Evolutionary conservation across 1,284 basidiomycete genomes (phyloP).

Genomic region (Rhodotorula glutinis): DNA sequence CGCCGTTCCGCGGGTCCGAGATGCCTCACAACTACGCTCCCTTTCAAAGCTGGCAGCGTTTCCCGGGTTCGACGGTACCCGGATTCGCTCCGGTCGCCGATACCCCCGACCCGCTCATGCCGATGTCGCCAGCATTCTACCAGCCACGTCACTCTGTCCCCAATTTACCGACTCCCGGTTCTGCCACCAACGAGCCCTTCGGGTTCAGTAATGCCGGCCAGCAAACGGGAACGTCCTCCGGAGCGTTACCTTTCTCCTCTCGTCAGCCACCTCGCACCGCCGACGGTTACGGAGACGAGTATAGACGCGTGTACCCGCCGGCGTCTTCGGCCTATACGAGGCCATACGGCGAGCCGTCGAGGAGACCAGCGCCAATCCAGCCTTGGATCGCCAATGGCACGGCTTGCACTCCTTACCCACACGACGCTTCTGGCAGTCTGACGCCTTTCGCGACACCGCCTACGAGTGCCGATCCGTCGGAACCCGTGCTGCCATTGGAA

Average conservation of each 20-base stretch:
- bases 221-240: neutral
- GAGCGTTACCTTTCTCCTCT: neutral
- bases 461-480: neutral
- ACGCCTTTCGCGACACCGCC: conserved; percentile 15
- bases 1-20: too few species aligned
- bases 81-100: neutral
- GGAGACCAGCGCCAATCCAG: neutral
- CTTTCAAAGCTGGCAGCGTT: neutral
- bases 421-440: neutral
- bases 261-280: neutral
- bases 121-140: conserved; percentile 10
- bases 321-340: too few species aligned
- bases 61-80: neutral
- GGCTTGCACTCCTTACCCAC: neutral
- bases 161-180: conserved; percentile 1
- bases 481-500: neutral
- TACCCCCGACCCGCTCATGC: too few species aligned
- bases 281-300: neutral
- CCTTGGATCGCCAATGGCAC: neutral
- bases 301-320: too few species aligned
- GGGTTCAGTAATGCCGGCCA: conserved; percentile 29
- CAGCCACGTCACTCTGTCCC: conserved; percentile 27
- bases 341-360: neutral
- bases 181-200: conserved; percentile 11
- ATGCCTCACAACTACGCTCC: neutral